phyloP scores from a whole-genome alignment of 371 early-diverging fungal genomes.

The Mucor velutinosus region DNA sequence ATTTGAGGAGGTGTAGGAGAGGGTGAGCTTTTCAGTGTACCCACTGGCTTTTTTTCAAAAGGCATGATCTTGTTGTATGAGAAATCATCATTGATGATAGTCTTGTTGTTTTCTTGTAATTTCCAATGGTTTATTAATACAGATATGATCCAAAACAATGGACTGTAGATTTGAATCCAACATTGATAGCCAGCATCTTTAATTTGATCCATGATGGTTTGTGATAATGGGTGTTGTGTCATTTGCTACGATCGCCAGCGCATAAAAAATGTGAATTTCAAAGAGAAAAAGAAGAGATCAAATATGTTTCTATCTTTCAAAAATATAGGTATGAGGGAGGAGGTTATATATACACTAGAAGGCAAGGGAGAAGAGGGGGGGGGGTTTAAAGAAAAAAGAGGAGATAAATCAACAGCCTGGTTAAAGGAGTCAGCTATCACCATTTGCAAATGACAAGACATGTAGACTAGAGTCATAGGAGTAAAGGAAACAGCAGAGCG shows the following conservation, averaged over 20 bases:
- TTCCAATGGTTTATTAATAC: constrained; percentile 12
- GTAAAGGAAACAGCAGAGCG: not conserved
- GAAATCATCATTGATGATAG: not conserved
- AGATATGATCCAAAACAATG: constrained; percentile 32
- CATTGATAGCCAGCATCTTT: constrained; percentile 22
- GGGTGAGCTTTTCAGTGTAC: not conserved
- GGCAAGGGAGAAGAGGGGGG: not conserved
- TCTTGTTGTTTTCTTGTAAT: not conserved
- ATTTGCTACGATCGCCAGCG: constrained; percentile 13
- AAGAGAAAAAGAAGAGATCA: not conserved
- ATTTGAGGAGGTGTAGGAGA: not conserved
- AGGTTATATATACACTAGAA: not conserved
- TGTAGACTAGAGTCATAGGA: not conserved
- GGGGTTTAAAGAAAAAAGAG: not conserved
- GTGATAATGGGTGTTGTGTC: not conserved
- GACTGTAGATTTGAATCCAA: constrained; percentile 33
- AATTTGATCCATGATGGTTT: not conserved
- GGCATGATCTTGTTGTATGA: not conserved
- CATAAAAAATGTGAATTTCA: not conserved
- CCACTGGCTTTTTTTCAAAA: not conserved
- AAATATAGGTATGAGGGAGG: not conserved
- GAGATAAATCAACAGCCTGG: not conserved
- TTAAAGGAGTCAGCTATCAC: not conserved
- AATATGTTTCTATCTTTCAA: not conserved
- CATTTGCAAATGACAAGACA: not conserved